Conservation (phyloP, 2,329 filamentous ascomycete species). For the Pseudogymnoascus sp. region DNA sequence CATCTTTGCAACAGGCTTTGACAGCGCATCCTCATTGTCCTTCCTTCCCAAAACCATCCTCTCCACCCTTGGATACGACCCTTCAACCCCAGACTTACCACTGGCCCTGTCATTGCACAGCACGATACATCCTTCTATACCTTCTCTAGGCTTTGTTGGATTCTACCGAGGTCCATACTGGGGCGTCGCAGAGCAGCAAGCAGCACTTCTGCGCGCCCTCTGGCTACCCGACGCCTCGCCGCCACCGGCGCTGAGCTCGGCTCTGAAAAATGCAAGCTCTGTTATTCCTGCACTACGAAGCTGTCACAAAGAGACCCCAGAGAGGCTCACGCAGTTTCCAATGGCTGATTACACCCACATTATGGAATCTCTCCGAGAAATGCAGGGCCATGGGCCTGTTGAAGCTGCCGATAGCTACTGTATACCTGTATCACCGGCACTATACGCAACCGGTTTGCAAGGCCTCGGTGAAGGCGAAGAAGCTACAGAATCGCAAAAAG, state of each 20-base stretch:
- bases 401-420: slow-evolving; percentile 18
- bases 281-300: slow-evolving; percentile 21
- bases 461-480: not conserved
- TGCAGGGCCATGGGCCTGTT: slow-evolving; percentile 44
- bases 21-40: slow-evolving; percentile 53
- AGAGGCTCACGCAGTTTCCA: slow-evolving; percentile 61
- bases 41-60: slow-evolving; percentile 55
- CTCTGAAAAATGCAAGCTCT: slow-evolving; percentile 8
- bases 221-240: slow-evolving; percentile 40
- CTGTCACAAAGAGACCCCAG: slow-evolving; percentile 22
- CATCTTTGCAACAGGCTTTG: slow-evolving; percentile 70
- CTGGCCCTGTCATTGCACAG: slow-evolving; percentile 62
- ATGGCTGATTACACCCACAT: slow-evolving; percentile 76
- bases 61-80: slow-evolving; percentile 49
- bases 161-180: slow-evolving; percentile 81
- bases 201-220: slow-evolving; percentile 54
- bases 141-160: slow-evolving; percentile 68
- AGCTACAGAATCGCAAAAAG: not conserved
- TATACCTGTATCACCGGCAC: slow-evolving; percentile 32
- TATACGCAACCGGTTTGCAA: not conserved
- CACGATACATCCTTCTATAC: slow-evolving; percentile 52
- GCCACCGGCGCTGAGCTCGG: not conserved
- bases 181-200: slow-evolving; percentile 84
- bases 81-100: slow-evolving; percentile 40
- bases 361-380: slow-evolving; percentile 61